These are phyloP conservation scores for Prunus campanulata DNA, from an alignment of 306 rosid genomes.

Conservation along the genomic window DNA sequence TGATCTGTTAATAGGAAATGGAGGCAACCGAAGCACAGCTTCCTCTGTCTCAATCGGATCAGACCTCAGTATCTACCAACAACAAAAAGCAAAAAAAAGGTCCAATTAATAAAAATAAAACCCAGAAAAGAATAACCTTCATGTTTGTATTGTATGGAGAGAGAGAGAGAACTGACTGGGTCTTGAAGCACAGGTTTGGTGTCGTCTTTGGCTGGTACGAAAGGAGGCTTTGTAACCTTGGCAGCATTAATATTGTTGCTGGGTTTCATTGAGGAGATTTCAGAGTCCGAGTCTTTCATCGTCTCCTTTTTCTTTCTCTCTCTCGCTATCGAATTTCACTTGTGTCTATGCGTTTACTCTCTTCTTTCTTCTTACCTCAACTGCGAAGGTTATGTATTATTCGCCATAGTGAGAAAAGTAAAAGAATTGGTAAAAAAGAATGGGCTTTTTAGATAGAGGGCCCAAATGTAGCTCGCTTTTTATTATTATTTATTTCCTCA, in stretches of 20 bases:
- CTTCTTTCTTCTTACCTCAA: neutral
- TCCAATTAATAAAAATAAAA: neutral
- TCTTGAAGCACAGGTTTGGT: slow-evolving; percentile 87
- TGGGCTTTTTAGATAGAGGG: neutral
- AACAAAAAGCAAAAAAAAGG: neutral
- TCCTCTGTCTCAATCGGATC: slow-evolving; percentile 88
- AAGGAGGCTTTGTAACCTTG: slow-evolving; percentile 50
- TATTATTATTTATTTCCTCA: too few species aligned
- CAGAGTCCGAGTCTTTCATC: slow-evolving; percentile 47
- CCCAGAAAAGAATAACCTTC: neutral
- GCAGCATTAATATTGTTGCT: slow-evolving; percentile 6
- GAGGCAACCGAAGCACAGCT: slow-evolving; percentile 70
- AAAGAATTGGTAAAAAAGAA: neutral
- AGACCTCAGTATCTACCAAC: slow-evolving; percentile 67
- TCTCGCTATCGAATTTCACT: neutral
- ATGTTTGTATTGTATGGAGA: neutral
- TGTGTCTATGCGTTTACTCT: neutral
- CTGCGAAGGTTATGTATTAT: neutral
- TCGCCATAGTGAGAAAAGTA: neutral
- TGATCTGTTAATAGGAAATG: too few species aligned
- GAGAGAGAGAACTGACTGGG: slow-evolving; percentile 43
- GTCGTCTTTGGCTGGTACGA: slow-evolving; percentile 79
- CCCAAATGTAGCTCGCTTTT: neutral
- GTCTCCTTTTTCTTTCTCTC: neutral
- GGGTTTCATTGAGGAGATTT: slow-evolving; percentile 40